Percentiles rank a stretch among this genome's conserved stretches.
These are phyloP conservation scores for Verticillium klebahnii DNA, from an alignment of 2,329 filamentous ascomycete species.

Conservation along the genomic window DNA sequence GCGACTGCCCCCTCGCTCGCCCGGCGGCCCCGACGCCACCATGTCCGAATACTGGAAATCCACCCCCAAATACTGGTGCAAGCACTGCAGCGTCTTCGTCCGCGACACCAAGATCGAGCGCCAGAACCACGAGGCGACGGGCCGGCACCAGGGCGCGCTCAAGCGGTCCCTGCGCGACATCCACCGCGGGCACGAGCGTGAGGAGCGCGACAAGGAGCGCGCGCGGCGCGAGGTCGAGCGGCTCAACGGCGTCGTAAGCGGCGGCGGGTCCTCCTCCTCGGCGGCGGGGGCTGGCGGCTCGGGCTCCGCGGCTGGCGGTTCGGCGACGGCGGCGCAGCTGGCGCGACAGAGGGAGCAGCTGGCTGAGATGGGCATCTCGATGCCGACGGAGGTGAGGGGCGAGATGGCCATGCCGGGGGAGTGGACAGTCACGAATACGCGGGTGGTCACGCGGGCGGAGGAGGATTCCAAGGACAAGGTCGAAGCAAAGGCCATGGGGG, in stretches of 20 bases:
- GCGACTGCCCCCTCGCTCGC: neutral
- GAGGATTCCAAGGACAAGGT: slow-evolving; percentile 36
- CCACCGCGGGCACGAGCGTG: slow-evolving; percentile 76
- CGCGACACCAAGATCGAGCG: slow-evolving; percentile 90
- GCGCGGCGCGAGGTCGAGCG: slow-evolving; percentile 83
- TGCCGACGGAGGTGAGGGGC: slow-evolving; percentile 72
- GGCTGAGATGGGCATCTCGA: slow-evolving; percentile 77
- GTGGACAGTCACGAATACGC: slow-evolving; percentile 71
- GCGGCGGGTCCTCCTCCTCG: slow-evolving; percentile 30
- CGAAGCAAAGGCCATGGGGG: slow-evolving; percentile 48
- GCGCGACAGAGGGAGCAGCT: slow-evolving; percentile 85
- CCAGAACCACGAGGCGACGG: slow-evolving; percentile 82
- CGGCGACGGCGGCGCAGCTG: slow-evolving; percentile 57
- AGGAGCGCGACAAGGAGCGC: slow-evolving; percentile 74
- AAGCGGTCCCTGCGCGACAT: slow-evolving; percentile 88
- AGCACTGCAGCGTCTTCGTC: slow-evolving; percentile 86
- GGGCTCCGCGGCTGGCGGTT: slow-evolving; percentile 6
- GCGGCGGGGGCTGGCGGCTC: slow-evolving; percentile 15
- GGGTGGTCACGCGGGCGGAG: slow-evolving; percentile 43
- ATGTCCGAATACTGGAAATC: slow-evolving; percentile 99
- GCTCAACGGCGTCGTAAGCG: slow-evolving; percentile 67
- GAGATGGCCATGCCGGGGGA: slow-evolving; percentile 87
- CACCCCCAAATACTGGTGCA: slow-evolving; percentile 97
- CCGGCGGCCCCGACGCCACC: neutral
- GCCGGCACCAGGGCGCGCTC: slow-evolving; percentile 76